Evolutionary conservation across 331 rosid species (phyloP), one percentile per base, ranked within the genome.

Genomic region (Stylosanthes scabra): DNA sequence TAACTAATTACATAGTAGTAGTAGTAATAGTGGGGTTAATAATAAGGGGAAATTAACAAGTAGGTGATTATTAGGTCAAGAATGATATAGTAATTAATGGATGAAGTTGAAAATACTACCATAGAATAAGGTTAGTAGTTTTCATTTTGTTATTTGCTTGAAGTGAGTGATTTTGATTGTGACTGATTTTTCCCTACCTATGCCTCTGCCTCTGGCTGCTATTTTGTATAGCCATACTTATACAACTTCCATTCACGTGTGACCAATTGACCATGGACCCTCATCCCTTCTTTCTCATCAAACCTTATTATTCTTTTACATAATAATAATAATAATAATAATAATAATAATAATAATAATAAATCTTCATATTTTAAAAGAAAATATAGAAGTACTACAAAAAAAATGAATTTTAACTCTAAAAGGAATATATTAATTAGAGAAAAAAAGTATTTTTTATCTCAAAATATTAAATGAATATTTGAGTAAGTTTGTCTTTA

Each of bases 101-200:
- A 72, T 52, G 41, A 12, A 49, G 58, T 8, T 65, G 63, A 55
- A 69, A 63, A 56, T 51, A 20, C n/a, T n/a, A n/a, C n/a, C 25
- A 27, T 65, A 20, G 3, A 31, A 31, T 27, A 50, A 40, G 51
- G 57, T 10, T 68, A n/a, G 49, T 11, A 39, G 75, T 77, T 50
- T 69, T 25, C 47, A 47, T 44, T 78, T 71, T 71, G 83, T 58
- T 59, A 47, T 56, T 34, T 49, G 42, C 46, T 41, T 59, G 72
- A 70, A 70, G 75, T 78, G 78, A 78, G 20, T 41, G 46, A 41
- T 64, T 31, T 0, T 31, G 79, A 81, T 81, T 70, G 25, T 20
- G 81, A 54, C 66, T 78, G 63, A 52, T 45, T 11, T 44, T 64
- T 14, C 11, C 1, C 71, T 41, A n/a, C 41, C 27, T 9, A 40